Evolutionary conservation across 306 rosid genomes (phyloP), one percentile per base, ranked within the genome.

Genomic region (Acacia melanoxylon): DNA sequence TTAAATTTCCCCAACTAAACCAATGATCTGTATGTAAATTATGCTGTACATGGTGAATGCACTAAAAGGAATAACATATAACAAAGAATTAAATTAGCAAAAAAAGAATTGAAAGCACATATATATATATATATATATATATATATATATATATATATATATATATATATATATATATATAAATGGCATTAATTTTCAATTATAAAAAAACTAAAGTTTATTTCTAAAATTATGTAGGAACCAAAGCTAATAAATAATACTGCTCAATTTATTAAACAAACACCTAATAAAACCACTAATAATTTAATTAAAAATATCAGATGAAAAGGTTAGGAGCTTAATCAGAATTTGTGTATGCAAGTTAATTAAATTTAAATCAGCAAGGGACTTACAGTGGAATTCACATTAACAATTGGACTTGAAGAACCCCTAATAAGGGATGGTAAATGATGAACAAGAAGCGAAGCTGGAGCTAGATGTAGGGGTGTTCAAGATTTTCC

Each of bases 351-450:
- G 20, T 44, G 59, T 27, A 82, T 13, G 67, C 35, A 40, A 20
- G 56, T 1, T 54, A 69, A 61, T 29, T 29, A 29, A 29, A 71
- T 54, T 70, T 40, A 76, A 75, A 81, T 24, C 6, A 54, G 72
- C 8, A 49, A 51, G 85, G 80, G 75, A 91, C 97, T 93, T 93
- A 93, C 99, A 61, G 90, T 22, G 33, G 98, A 91, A 78, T 95
- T 95, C 90, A 95, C 78, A 77, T 95, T 93, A 80, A 95, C 87
- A 80, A 95, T 91, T 72, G 97, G 97, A 90, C 99, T 91, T 46
- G 99, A 29, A 29, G 2, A 29, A 29, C 31, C 31, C 31, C 31
- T 29, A 29, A 29, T 29, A 29, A 29, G 31, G 31, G 31, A 29
- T 29, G 31, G 31, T 29, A 29, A 29, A 1, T 29, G 31, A 29